phyloP scores from a whole-genome alignment of 257 asterid genomes.

The Jacaranda mimosifolia region DNA sequence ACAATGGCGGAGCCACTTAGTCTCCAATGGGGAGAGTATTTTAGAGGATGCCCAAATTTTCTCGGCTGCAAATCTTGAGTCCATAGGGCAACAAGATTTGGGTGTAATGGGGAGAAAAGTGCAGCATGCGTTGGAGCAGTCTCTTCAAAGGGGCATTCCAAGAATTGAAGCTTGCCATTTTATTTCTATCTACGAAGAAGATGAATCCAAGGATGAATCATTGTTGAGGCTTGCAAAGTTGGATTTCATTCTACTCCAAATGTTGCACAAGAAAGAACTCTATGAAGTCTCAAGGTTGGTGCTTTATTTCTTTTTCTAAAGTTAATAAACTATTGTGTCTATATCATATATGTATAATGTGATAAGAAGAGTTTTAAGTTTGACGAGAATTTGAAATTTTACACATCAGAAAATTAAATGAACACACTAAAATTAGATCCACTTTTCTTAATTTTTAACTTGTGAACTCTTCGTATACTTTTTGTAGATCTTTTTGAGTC shows the following conservation, averaged over 20 bases:
- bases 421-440: no score
- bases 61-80: slow-evolving; percentile 17
- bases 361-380: background rate
- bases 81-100: background rate
- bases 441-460: no score
- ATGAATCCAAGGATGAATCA: slow-evolving; percentile 6
- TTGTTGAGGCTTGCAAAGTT: slow-evolving; percentile 44
- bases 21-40: slow-evolving; percentile 31
- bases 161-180: slow-evolving; percentile 40
- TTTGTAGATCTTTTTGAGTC: no score
- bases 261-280: slow-evolving; percentile 42
- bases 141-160: slow-evolving; percentile 34
- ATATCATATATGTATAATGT: background rate
- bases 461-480: no score
- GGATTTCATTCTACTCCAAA: slow-evolving; percentile 41
- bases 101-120: slow-evolving; percentile 25
- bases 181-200: slow-evolving; percentile 36
- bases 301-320: no score
- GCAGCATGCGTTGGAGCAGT: slow-evolving; percentile 30
- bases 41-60: slow-evolving; percentile 27
- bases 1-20: no score
- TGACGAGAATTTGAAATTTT: no score
- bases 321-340: no score
- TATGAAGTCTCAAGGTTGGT: slow-evolving; percentile 31
- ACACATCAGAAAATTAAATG: no score